Base-by-base conservation (phyloP, 306 rosid species). In the Fragaria nilgerrensis region DNA sequence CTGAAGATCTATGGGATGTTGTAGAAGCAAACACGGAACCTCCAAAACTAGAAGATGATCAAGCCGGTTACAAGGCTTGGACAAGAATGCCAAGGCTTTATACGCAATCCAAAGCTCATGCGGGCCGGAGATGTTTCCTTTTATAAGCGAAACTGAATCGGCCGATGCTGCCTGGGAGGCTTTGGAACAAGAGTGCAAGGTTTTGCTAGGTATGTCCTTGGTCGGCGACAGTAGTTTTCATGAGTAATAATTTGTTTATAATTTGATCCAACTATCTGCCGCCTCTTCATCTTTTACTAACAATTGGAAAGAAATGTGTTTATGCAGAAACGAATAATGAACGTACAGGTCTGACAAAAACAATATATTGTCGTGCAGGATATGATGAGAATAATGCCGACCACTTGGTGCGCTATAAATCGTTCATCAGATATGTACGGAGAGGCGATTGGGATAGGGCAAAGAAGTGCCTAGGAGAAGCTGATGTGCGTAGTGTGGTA, bases 21-120 rank as follows among this genome's bases (percentile, higher is more conserved):
- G 67, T 61, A 15, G 37, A 61, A 61, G 67, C 7, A 25, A 5
- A 0, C 9, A 59, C 36, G 65, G 16, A 59, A 59, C 67, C 67
- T 4, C 16, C 67, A 25, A 27, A 61, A 61, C 19, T 5, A 3
- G 9, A 61, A 10, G 34, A 58, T 11, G 34, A 58, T 58, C 14
- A 23, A 58, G 64, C 25, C 0, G 59, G 4, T 27, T 11, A 61
- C 5, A 27, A 61, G 39, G 20, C 65, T 5, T 61, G 67, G 67
- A 12, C 36, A 70, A 20, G 39, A 78, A 78, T 61, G 63, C 70
- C 20, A 14, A 20, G 13, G 76, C 76, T 58, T 53, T 70, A 7
- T 75, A 78, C 7, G 72, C 48, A 34, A 78, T 78, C 41, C 23
- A 59, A 12, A 78, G 27, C 37, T 70, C 76, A 4, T 78, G 71